Base-by-base conservation (phyloP, 352 stramenopile genomes). In the Phytophthora foliorum region DNA sequence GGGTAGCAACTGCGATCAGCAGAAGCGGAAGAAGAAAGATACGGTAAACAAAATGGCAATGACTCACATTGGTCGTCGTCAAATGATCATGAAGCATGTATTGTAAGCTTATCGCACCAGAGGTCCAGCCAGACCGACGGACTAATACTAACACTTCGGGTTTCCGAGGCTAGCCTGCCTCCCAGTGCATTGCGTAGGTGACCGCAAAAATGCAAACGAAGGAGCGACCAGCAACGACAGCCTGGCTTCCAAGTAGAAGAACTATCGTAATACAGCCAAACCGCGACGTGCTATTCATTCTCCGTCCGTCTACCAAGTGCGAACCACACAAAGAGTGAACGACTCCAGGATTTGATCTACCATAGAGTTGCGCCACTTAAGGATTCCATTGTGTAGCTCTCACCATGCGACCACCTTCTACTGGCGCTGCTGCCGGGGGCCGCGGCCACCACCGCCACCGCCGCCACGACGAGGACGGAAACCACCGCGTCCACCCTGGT, bases 401-500 rank as follows among this genome's bases (percentile, higher is more conserved):
- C 66, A 72, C 38, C 54, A 56, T 48, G 25, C 53, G 63, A 62
- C 19, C 49, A 74, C 58, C 24, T 57, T 80, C 69, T 86, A 81
- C 65, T 74, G 68, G 46, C 71, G 80, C 56, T 84, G 74, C 52
- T 84, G 74, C 38, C 79, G 57, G 49, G 75, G 57, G 27, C 69
- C 70, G 29, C 79, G 63, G 29, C 77, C 67, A 29, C 80, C 80
- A 46, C 80, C 70, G 29, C 78, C 52, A 29, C 69, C 68, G 16
- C 78, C 72, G 29, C 77, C 76, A 66, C 81, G 75, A 52, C 81
- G 67, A 61, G 77, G 72, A 45, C 80, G 65, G 52, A 76, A 76
- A 31, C 77, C 79, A 34, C 82, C 81, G n/a, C 77, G 64, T 54
- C 78, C 82, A 51, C 81, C 72, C 42, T 84, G 72, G 57, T 82